Conservation (phyloP, 441 rosid species). For the Macaranga tanarius region DNA sequence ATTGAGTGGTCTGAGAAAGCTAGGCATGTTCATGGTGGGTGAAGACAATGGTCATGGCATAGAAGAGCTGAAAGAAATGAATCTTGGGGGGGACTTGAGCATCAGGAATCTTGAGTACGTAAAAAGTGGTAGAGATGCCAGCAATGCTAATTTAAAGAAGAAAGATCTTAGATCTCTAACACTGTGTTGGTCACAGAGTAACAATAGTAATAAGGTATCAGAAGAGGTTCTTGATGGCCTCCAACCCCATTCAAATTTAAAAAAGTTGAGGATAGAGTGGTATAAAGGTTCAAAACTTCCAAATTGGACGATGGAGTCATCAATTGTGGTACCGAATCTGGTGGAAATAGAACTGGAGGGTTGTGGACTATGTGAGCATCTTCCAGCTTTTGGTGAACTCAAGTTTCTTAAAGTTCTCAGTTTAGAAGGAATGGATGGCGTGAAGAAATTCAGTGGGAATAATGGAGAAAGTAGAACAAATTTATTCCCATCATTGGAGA, state of each 20-base stretch:
- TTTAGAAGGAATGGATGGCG: not conserved
- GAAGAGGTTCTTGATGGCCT: conserved; percentile 5
- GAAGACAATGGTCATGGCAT: conserved; percentile 7
- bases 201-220: not conserved
- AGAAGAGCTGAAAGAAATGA: conserved; percentile 15
- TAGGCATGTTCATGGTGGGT: conserved; percentile 21
- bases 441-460: conserved; percentile 2
- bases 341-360: not conserved
- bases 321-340: conserved; percentile 26
- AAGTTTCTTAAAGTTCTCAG: conserved; percentile 10
- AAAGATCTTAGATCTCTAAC: conserved; percentile 8
- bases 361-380: conserved; percentile 13
- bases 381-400: conserved; percentile 28
- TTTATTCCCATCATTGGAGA: conserved; percentile 18
- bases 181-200: not conserved
- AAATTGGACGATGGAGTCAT: conserved; percentile 15
- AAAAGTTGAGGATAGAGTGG: not conserved
- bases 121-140: conserved; percentile 12
- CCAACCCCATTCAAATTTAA: conserved; percentile 26
- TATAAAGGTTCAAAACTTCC: conserved; percentile 22
- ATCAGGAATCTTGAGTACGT: conserved; percentile 17
- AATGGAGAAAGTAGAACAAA: not conserved
- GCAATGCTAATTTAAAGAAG: conserved; percentile 22
- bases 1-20: too few species aligned
- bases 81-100: conserved; percentile 15